phyloP scores from a whole-genome alignment of 768 basidiomycete genomes.

The Phanerodontia chrysosporium region DNA sequence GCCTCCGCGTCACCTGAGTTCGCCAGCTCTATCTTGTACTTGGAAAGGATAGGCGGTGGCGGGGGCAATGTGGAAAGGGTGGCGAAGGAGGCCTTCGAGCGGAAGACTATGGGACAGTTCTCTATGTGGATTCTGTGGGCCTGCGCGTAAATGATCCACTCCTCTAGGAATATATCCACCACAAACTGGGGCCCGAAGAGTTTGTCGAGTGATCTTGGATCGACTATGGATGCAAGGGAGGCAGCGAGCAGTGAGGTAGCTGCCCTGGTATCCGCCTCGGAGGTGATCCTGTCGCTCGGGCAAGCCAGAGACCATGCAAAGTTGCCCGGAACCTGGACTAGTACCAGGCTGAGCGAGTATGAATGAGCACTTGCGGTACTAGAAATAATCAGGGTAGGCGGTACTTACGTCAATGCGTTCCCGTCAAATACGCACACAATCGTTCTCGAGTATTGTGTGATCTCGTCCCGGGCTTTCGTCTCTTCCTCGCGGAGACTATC shows the following conservation, averaged over 20 bases:
- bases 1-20: conserved; percentile 3
- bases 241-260: neutral
- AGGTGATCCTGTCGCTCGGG: neutral
- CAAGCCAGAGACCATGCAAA: conserved; percentile 5
- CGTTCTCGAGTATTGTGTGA: neutral
- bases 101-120: neutral
- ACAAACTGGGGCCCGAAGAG: conserved; percentile 3
- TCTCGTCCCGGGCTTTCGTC: neutral
- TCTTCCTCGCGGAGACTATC: conserved; percentile 10
- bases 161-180: conserved; percentile 7
- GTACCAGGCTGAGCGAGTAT: neutral
- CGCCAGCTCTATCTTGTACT: conserved; percentile 1
- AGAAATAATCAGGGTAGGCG: too few species aligned
- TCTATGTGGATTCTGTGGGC: neutral
- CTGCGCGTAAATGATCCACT: conserved; percentile 4
- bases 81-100: conserved; percentile 6
- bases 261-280: neutral
- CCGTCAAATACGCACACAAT: conserved; percentile 2
- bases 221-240: neutral
- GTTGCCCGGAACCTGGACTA: conserved; percentile 2
- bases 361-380: neutral
- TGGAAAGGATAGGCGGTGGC: neutral
- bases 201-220: neutral
- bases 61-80: conserved; percentile 12
- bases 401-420: conserved; percentile 1